Evolutionary conservation across 495 filamentous ascomycete species (phyloP).

Genomic region (Aspergillus carlsbadensis): DNA sequence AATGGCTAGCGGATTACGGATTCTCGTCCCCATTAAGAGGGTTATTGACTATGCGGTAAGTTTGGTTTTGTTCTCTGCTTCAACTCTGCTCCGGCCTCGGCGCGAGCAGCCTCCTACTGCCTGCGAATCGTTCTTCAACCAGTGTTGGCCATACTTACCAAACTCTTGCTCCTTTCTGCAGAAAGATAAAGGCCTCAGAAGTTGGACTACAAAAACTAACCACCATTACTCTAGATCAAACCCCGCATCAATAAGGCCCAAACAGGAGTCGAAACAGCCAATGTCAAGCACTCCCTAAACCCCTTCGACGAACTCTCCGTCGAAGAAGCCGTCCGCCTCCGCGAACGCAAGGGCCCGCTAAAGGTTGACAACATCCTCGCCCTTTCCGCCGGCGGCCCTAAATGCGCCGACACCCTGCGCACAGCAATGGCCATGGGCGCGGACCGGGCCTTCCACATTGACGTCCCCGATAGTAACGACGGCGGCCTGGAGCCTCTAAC

Average conservation of each 20-base stretch:
- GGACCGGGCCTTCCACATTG: slow-evolving; percentile 84
- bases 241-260: slow-evolving; percentile 95
- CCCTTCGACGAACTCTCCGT: slow-evolving; percentile 98
- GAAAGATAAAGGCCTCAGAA: too few species aligned
- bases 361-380: slow-evolving; percentile 86
- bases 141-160: background rate
- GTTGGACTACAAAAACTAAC: background rate
- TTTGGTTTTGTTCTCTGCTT: slow-evolving; percentile 15
- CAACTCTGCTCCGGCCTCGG: slow-evolving; percentile 21
- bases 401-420: slow-evolving; percentile 81
- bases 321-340: slow-evolving; percentile 91
- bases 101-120: slow-evolving; percentile 7
- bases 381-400: slow-evolving; percentile 81
- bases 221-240: slow-evolving; percentile 66
- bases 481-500: slow-evolving; percentile 79
- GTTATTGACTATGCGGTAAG: slow-evolving; percentile 98
- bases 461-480: slow-evolving; percentile 53
- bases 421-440: slow-evolving; percentile 99
- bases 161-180: too few species aligned
- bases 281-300: slow-evolving; percentile 97
- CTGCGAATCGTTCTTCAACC: background rate
- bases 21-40: slow-evolving; percentile 94
- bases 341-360: slow-evolving; percentile 65
- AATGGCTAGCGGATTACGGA: slow-evolving; percentile 80
- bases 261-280: slow-evolving; percentile 86